phyloP scores from a whole-genome alignment of 1,139 yeast species.

The Saccharomyces hybrid region DNA sequence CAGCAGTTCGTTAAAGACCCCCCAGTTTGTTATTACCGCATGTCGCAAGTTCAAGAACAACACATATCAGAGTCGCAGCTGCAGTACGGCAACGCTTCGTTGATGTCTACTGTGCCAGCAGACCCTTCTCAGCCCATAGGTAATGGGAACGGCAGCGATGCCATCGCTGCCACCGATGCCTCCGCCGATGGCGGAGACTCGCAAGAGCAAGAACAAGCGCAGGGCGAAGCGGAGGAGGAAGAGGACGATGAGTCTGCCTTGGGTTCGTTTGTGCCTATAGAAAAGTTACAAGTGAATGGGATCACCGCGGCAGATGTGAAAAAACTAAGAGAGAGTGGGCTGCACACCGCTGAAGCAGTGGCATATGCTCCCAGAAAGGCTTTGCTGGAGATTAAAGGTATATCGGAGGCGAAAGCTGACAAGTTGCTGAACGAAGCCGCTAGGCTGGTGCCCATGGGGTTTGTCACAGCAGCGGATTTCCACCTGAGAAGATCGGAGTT shows the following conservation, averaged over 20 bases:
- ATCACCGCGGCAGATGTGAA: slow-evolving; percentile 72
- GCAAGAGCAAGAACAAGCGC: slow-evolving; percentile 9
- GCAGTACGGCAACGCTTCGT: slow-evolving; percentile 8
- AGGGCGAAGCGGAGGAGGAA: slow-evolving; percentile 24
- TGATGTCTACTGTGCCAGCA: slow-evolving; percentile 15
- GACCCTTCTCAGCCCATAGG: slow-evolving; percentile 5
- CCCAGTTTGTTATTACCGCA: background rate
- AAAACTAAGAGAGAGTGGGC: slow-evolving; percentile 76
- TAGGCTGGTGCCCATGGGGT: slow-evolving; percentile 88
- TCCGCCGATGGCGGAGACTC: slow-evolving; percentile 11
- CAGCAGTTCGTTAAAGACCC: background rate
- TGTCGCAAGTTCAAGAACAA: slow-evolving; percentile 15
- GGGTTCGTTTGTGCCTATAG: slow-evolving; percentile 33
- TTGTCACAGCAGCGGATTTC: slow-evolving; percentile 94
- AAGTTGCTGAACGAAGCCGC: slow-evolving; percentile 75
- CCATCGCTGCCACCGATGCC: slow-evolving; percentile 2
- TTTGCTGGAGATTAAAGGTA: slow-evolving; percentile 74
- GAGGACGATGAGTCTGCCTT: slow-evolving; percentile 40
- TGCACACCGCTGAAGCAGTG: slow-evolving; percentile 81
- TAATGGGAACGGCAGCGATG: background rate
- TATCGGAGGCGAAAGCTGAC: slow-evolving; percentile 94
- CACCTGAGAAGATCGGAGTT: slow-evolving; percentile 85
- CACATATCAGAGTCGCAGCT: slow-evolving; percentile 11
- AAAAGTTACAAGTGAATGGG: slow-evolving; percentile 67
- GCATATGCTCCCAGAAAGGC: slow-evolving; percentile 87